These are phyloP conservation scores for Neurospora sublineolata DNA, from an alignment of 495 filamentous ascomycete species.

Conservation along the genomic window DNA sequence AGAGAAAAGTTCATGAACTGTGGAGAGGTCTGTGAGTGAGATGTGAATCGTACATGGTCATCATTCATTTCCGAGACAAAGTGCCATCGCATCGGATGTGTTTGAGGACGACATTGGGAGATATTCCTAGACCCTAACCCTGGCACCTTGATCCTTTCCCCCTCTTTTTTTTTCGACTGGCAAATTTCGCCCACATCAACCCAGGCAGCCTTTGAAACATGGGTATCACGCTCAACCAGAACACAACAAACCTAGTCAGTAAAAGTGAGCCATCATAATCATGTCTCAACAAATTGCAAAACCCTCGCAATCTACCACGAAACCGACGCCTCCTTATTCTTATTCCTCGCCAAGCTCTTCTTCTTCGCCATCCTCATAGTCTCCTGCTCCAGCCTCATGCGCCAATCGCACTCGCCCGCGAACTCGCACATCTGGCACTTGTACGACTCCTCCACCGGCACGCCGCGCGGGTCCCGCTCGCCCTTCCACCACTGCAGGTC, in stretches of 20 bases:
- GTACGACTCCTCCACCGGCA: conserved; percentile 77
- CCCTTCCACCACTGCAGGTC: conserved; percentile 86
- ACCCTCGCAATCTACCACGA: not conserved
- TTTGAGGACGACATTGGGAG: too few species aligned
- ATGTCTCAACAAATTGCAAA: not conserved
- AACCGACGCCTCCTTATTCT: not conserved
- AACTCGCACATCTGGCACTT: conserved; percentile 65
- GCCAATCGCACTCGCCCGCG: conserved; percentile 42
- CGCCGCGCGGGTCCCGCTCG: conserved; percentile 62
- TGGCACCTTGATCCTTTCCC: not conserved
- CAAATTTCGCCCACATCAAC: not conserved
- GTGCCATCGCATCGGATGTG: not conserved
- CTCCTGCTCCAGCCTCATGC: conserved; percentile 26
- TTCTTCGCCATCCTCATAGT: conserved; percentile 7
- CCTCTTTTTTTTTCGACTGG: not conserved
- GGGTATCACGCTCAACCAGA: not conserved
- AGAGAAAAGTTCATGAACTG: not conserved
- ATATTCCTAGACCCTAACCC: not conserved
- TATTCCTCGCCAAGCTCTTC: conserved; percentile 1
- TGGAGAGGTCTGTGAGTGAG: not conserved
- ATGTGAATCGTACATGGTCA: not conserved
- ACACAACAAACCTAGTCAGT: not conserved
- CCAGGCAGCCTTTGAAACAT: not conserved
- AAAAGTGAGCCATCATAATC: not conserved
- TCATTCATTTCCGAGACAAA: not conserved